Base-by-base conservation (phyloP, 1,284 basidiomycete genomes). In the Ceratobasidium sp. region DNA sequence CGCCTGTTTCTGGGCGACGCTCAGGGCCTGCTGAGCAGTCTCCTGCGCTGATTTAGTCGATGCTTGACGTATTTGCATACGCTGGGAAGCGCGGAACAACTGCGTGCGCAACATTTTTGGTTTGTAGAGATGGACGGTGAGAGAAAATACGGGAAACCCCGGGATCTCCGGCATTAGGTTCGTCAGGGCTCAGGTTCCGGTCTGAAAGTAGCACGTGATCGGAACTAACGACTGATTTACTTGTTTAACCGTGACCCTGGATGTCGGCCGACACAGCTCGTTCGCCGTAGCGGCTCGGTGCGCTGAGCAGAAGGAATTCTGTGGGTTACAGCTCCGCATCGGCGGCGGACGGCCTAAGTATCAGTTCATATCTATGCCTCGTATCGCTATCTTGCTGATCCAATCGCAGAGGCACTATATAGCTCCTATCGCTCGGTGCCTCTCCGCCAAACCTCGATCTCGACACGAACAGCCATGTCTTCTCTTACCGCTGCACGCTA, bases 1-100 rank as follows among this genome's bases (percentile, higher is more conserved):
- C 50, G 85, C 84, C 50, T 78, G 81, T 76, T 86, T 84, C 76
- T 88, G 87, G 12, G 84, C 87, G 64, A 79, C 79, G 47, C 82
- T 81, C 71, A 90, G 78, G 35, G 84, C 82, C 71, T 90, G 87
- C 78, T 89, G 85, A 5, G 87, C 87, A 77, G 88, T 89, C 79
- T 89, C 86, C 77, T 88, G 85, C 10, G 84, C 79, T 45, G 79
- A 77, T 69, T 84, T 80, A 38, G 75, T 73, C 53, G 74, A 72
- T 15, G 73, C 71, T 40, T 72, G 57, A 49, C 57, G 60, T 27
- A 53, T 52, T 58, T 58, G 68, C 6, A 29, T 64, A 38, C 68
- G 68, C 29, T 62, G 58, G n/a, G 57, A 40, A 34, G 56, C 35
- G 50, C 68, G 68, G 34, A 69, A 52, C 25, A 62, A 25, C 20